These are phyloP conservation scores for Elsinoe arachidis DNA, from an alignment of 2,329 filamentous ascomycete species.

Conservation along the genomic window DNA sequence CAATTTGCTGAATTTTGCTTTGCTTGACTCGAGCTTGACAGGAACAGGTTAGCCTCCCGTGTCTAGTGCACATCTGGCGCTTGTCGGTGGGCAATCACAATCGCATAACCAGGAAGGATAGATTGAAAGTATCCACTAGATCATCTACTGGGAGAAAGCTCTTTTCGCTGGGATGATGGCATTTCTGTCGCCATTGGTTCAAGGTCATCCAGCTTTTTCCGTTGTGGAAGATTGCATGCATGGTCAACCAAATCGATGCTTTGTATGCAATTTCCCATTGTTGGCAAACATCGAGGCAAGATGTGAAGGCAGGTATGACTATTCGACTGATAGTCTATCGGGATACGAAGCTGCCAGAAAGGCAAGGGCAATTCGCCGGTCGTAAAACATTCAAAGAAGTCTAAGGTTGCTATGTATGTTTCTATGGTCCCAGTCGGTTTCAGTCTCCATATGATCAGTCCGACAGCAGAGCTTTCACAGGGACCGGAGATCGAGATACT, in stretches of 20 bases:
- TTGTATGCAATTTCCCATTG: not conserved
- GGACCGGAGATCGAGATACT: no score
- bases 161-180: not conserved
- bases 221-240: conserved; percentile 2
- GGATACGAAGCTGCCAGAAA: no score
- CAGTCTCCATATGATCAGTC: no score
- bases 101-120: not conserved
- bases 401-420: no score
- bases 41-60: conserved; percentile 5
- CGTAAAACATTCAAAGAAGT: no score
- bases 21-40: not conserved
- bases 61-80: not conserved
- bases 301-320: not conserved
- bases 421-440: no score
- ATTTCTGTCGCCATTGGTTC: not conserved
- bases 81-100: conserved; percentile 4
- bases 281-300: not conserved
- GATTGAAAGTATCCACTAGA: not conserved
- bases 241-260: not conserved
- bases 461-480: no score
- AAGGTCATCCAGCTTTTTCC: not conserved
- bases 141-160: not conserved
- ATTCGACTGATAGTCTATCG: no score
- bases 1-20: not conserved
- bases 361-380: no score